These are phyloP conservation scores for Exsudoporus floridanus DNA, from an alignment of 1,284 basidiomycete genomes.

Conservation along the genomic window DNA sequence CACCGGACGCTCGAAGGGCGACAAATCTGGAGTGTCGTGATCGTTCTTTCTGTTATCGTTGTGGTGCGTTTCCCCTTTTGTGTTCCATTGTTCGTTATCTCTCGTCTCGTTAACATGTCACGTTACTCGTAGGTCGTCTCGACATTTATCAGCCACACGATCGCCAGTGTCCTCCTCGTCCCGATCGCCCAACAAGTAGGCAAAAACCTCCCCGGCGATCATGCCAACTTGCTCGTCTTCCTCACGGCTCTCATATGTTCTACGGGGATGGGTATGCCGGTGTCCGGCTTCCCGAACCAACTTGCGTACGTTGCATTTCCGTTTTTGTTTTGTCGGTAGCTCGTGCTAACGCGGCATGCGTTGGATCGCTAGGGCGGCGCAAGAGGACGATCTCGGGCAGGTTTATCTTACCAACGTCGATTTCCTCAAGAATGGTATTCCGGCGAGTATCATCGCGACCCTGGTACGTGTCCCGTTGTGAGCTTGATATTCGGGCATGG, in stretches of 20 bases:
- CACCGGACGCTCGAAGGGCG: conserved; percentile 70
- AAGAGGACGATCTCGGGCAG: conserved; percentile 94
- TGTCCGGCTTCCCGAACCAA: conserved; percentile 97
- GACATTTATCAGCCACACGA: conserved; percentile 94
- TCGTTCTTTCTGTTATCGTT: conserved; percentile 83
- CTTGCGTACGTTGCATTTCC: conserved; percentile 70
- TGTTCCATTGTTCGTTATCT: background rate
- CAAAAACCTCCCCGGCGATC: conserved; percentile 63
- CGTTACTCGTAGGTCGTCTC: conserved; percentile 59
- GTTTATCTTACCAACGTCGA: conserved; percentile 83
- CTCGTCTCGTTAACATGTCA: conserved; percentile 5
- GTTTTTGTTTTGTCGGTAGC: background rate
- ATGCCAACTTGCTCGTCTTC: conserved; percentile 84
- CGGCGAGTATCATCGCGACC: conserved; percentile 85
- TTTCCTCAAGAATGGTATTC: conserved; percentile 92
- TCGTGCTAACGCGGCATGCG: background rate
- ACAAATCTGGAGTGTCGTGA: conserved; percentile 78
- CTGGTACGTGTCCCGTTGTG: conserved; percentile 49
- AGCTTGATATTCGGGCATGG: background rate
- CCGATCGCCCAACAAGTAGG: conserved; percentile 95
- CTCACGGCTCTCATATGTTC: conserved; percentile 92
- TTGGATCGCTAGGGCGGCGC: conserved; percentile 65
- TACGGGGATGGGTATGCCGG: conserved; percentile 97
- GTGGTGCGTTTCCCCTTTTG: conserved; percentile 57
- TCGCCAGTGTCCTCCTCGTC: conserved; percentile 93